A percentile compares a stretch with the other conserved stretches of the same genome.
phyloP scores from a whole-genome alignment of 2,329 filamentous ascomycete genomes.

The Tolypocladium album region DNA sequence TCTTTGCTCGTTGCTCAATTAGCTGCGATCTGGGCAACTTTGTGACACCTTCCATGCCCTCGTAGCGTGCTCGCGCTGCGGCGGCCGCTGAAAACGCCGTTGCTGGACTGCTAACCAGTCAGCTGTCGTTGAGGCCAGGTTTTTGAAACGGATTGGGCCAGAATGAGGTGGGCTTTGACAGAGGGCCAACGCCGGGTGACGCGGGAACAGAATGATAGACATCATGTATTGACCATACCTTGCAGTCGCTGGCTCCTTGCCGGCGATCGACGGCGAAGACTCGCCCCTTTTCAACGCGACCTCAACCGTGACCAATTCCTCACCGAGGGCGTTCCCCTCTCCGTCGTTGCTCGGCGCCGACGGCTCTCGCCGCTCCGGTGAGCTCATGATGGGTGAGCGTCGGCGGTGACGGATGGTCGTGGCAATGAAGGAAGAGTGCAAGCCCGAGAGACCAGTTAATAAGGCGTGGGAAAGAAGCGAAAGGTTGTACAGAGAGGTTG shows the following conservation, averaged over 20 bases:
- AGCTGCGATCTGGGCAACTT: slow-evolving; percentile 38
- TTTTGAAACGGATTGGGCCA: neutral
- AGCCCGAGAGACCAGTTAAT: neutral
- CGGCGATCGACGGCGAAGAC: slow-evolving; percentile 10
- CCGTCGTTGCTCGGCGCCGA: slow-evolving; percentile 21
- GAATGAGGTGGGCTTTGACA: neutral
- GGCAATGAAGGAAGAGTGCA: neutral
- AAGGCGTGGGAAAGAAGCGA: neutral
- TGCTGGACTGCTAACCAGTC: neutral
- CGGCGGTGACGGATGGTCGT: neutral
- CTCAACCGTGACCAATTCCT: slow-evolving; percentile 37
- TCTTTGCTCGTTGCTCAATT: slow-evolving; percentile 45
- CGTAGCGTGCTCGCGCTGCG: slow-evolving; percentile 17
- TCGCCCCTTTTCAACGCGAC: slow-evolving; percentile 37
- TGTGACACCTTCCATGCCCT: slow-evolving; percentile 19
- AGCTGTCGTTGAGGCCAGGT: too few species aligned
- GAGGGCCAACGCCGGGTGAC: neutral
- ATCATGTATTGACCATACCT: neutral
- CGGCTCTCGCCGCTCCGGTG: slow-evolving; percentile 26
- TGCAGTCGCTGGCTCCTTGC: neutral
- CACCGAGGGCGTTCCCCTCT: slow-evolving; percentile 37
- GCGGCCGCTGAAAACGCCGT: slow-evolving; percentile 6
- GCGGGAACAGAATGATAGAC: neutral
- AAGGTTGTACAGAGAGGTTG: neutral
- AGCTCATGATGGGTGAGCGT: slow-evolving; percentile 25